Evolutionary conservation across 805 yeast species (phyloP).

Genomic region (Spathaspora hagerdaliae): DNA sequence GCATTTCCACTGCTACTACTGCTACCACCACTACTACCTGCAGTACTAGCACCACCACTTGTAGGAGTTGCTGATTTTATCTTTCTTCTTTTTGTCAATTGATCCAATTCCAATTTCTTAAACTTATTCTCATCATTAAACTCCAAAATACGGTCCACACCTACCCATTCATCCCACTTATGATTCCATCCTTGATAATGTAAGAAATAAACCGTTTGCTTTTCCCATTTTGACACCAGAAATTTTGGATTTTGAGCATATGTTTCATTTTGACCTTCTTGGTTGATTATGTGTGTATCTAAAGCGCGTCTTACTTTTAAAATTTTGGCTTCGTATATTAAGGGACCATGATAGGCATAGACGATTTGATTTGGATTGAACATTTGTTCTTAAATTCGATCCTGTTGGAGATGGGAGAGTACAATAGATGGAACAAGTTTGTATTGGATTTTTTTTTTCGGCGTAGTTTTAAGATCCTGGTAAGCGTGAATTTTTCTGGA

Average conservation of each 20-base stretch:
- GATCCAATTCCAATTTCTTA: conserved; percentile 62
- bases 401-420: too few species aligned
- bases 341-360: conserved; percentile 86
- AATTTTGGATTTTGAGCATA: conserved; percentile 19
- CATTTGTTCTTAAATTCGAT: neutral
- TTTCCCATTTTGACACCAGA: conserved; percentile 12
- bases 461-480: too few species aligned
- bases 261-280: conserved; percentile 37
- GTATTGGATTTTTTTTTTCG: too few species aligned
- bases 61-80: conserved; percentile 3
- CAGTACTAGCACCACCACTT: neutral
- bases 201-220: conserved; percentile 50
- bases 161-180: conserved; percentile 97
- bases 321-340: conserved; percentile 84
- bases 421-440: too few species aligned
- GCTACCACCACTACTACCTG: neutral
- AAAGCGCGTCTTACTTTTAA: conserved; percentile 58
- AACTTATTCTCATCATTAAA: conserved; percentile 63
- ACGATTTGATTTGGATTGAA: conserved; percentile 25
- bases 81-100: conserved; percentile 13
- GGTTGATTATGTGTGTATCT: conserved; percentile 33
- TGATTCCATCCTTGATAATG: conserved; percentile 96
- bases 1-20: neutral
- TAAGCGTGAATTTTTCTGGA: too few species aligned
- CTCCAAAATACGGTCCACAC: conserved; percentile 60